Evolutionary conservation across 2,329 filamentous ascomycete genomes (phyloP), one percentile per base, ranked within the genome.

Genomic region (Ophiostoma montium): DNA sequence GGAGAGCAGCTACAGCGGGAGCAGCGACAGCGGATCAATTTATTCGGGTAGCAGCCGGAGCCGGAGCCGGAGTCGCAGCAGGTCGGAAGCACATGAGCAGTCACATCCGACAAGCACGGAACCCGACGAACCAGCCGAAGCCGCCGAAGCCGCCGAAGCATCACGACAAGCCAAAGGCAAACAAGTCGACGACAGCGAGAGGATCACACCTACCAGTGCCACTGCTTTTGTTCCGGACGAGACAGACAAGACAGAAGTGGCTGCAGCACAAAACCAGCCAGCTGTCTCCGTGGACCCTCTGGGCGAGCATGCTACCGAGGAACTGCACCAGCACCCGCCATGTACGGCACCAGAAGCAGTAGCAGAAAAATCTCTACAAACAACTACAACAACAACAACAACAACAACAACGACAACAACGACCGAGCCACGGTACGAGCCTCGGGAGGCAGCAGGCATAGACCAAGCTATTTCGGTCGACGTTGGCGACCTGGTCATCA

Each of bases 31-130:
- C 4, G 21, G 50, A 27, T 27, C 23, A 8, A 27, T 4, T 8
- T 27, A 27, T 8, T 8, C 23, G 1, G 47, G 45, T 16, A 12
- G 44, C 47, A 60, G 57, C 21, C 56, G 56, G 49, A 42, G 23
- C 23, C 15, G n/a, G 12, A 30, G 16, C 9, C n/a, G 21, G 8
- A 7, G 16, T 30, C 10, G 38, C 38, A 42, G 15, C 39, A n/a
- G 39, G 30, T 3, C 23, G 5, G 23, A 4, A 27, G 23, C 23
- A 8, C 5, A 27, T 8, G 23, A 27, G 23, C 8, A 27, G 4
- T 8, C 23, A 5, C 23, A 27, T 27, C 23, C 23, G 4, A 8
- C 23, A 27, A 27, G 23, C 23, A 8, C 8, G 23, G 5, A 27
- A 27, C 15, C 39, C 8, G 49, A 36, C 23, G 33, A 18, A 13